These are phyloP conservation scores for Eremothecium sinecaudum DNA, from an alignment of 1,139 yeast species.

Conservation along the genomic window DNA sequence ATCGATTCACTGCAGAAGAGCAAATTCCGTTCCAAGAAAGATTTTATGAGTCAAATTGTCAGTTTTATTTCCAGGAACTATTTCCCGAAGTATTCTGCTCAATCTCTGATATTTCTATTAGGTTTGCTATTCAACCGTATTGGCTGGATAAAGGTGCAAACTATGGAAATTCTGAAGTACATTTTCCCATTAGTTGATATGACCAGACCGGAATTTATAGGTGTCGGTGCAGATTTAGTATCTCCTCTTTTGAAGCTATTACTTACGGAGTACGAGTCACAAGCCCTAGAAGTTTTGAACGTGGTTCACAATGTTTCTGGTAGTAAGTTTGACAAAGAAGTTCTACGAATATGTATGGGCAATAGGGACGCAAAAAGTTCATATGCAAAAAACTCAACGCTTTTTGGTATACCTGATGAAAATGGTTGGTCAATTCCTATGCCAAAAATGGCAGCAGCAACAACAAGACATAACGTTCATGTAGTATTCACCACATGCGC, in stretches of 20 bases:
- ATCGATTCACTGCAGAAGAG: constrained; percentile 67
- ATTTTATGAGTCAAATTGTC: constrained; percentile 73
- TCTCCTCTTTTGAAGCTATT: constrained; percentile 79
- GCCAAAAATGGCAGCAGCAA: constrained; percentile 84
- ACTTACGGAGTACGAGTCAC: constrained; percentile 78
- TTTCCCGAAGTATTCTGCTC: constrained; percentile 70
- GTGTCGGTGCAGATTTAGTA: constrained; percentile 90
- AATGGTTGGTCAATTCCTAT: constrained; percentile 96
- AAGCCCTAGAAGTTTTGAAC: constrained; percentile 82
- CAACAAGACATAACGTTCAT: constrained; percentile 86
- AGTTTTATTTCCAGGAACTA: constrained; percentile 56
- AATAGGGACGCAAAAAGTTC: constrained; percentile 69
- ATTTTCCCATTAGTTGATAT: constrained; percentile 72
- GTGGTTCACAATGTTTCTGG: constrained; percentile 82
- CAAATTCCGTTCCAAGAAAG: constrained; percentile 79
- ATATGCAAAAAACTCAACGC: constrained; percentile 75
- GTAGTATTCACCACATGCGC: constrained; percentile 85
- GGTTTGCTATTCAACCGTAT: constrained; percentile 71
- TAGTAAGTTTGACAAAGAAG: constrained; percentile 82
- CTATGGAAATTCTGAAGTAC: constrained; percentile 64
- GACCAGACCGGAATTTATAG: constrained; percentile 68
- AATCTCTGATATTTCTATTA: constrained; percentile 60
- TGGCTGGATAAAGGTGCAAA: constrained; percentile 71
- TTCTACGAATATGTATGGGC: constrained; percentile 84
- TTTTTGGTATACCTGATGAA: constrained; percentile 95